Evolutionary conservation across 2,329 filamentous ascomycete genomes (phyloP), one percentile per base, ranked within the genome.

Genomic region (Cryphonectria nitschkei): DNA sequence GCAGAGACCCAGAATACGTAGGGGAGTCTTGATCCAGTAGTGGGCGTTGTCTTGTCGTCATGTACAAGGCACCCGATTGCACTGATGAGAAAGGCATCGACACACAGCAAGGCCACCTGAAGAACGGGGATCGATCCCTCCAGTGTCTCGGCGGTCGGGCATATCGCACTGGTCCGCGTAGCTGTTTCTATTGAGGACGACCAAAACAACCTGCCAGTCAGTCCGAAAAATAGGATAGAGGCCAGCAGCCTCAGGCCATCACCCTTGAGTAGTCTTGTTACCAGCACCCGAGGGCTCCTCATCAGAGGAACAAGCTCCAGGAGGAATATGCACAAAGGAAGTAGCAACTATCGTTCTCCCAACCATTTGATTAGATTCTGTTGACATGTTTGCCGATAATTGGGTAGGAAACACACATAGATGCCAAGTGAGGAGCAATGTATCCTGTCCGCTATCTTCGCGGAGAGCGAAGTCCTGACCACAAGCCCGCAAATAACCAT

Each of bases 31-130:
- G 61, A 64, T 19, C 61, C 61, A n/a, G 29, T 39, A 14, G 14
- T 64, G 34, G 61, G n/a, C n/a, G 16, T 64, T 26, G 61, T 11
- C 37, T 64, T 64, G n/a, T 64, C 61, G 14, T 64, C 61, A 29
- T 39, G 61, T 7, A 46, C n/a, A 14, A 64, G 61, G 37, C 32
- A 64, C 2, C 39, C 39, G n/a, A 46, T 32, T 11, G 61, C 26
- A n/a, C 37, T 43, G 14, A 64, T 14, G 39, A 64, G 39, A 64
- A 29, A 46, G 34, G 61, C 61, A 16, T 64, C 61, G 37, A 64
- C 41, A 19, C 37, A 14, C 13, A 43, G 13, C n/a, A 64, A 8
- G 39, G 37, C 39, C 3, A 46, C 61, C 37, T 64, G 61, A n/a
- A 39, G 0, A 11, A 46, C 37, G 13, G 61, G 61, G 19, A 64